Evolutionary conservation across 495 filamentous ascomycete species (phyloP).

Genomic region (Chaetomium fimeti): DNA sequence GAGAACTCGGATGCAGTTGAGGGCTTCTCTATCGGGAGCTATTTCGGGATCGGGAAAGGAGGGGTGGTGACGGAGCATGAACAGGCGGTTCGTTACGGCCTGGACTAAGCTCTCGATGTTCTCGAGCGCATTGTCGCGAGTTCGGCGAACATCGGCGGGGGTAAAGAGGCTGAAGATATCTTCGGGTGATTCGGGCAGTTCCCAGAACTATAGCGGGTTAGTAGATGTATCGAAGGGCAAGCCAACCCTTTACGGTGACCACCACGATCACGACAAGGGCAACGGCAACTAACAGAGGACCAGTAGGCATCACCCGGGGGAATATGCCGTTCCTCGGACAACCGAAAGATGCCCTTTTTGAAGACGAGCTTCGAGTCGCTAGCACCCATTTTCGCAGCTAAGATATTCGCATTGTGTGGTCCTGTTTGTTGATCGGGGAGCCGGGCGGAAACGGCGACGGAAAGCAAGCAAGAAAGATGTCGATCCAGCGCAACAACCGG

Average conservation of each 20-base stretch:
- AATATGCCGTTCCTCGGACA: conserved; percentile 88
- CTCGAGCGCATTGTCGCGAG: conserved; percentile 77
- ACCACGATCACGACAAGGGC: background rate
- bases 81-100: conserved; percentile 76
- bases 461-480: background rate
- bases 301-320: conserved; percentile 88
- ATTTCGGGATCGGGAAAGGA: conserved; percentile 86
- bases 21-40: conserved; percentile 83
- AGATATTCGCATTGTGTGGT: conserved; percentile 28
- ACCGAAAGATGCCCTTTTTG: conserved; percentile 97
- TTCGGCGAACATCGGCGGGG: conserved; percentile 86
- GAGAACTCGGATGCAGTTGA: conserved; percentile 91
- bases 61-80: conserved; percentile 77
- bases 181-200: conserved; percentile 91
- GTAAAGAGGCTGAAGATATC: conserved; percentile 98
- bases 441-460: background rate
- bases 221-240: background rate
- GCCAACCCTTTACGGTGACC: too few relatives aligned
- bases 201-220: conserved; percentile 72
- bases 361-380: conserved; percentile 99
- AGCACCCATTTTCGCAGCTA: conserved; percentile 71
- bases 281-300: conserved; percentile 65
- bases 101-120: conserved; percentile 92
- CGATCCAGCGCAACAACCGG: conserved; percentile 1
- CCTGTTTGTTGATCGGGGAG: conserved; percentile 1